phyloP scores from a whole-genome alignment of 257 asterid species.

The Salvia rosmarinus region DNA sequence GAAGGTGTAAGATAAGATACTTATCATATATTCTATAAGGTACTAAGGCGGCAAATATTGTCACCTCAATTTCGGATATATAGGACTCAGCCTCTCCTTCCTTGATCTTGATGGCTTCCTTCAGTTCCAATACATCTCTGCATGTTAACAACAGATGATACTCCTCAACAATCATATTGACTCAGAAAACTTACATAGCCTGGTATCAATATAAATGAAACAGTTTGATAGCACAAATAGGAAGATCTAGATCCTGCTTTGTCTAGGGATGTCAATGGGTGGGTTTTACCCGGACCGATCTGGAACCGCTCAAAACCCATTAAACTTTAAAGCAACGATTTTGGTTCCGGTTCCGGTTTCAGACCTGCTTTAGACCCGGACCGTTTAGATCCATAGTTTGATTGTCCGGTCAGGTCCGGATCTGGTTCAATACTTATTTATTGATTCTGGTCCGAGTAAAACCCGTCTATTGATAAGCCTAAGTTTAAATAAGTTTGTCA shows the following conservation, averaged over 20 bases:
- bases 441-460: no score
- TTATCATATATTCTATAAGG: conserved; percentile 4
- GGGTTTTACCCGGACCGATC: no score
- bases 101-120: conserved; percentile 85
- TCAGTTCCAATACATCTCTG: conserved; percentile 90
- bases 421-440: no score
- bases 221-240: neutral
- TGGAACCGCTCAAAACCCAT: no score
- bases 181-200: conserved; percentile 15
- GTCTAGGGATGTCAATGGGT: no score
- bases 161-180: conserved; percentile 14
- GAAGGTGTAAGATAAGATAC: conserved; percentile 25
- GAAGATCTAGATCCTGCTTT: neutral
- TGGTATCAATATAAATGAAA: conserved; percentile 21
- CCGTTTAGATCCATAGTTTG: no score
- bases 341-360: no score
- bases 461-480: no score
- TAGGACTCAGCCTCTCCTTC: conserved; percentile 83
- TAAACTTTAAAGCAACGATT: no score
- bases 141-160: conserved; percentile 32
- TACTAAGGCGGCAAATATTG: conserved; percentile 18
- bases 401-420: no score
- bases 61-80: conserved; percentile 95
- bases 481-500: no score
- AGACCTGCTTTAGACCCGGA: no score